Conservation (phyloP, 441 rosid genomes). For the Melastoma candidum region DNA sequence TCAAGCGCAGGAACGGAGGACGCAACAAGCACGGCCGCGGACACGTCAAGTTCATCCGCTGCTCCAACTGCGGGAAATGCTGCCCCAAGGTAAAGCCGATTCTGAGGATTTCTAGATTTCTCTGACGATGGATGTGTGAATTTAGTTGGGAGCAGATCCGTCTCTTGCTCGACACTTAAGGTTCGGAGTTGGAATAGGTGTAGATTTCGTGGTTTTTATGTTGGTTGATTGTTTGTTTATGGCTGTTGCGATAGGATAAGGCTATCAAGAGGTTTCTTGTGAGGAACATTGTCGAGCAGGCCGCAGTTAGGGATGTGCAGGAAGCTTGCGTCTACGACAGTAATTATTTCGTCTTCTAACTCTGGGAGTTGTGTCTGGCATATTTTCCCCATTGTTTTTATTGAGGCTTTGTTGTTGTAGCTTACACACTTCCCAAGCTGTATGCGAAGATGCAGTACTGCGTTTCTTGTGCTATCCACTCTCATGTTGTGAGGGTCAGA, state of each 20-base stretch:
- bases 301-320: constrained; percentile 91
- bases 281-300: constrained; percentile 95
- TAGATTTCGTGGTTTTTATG: background rate
- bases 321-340: constrained; percentile 86
- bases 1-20: constrained; percentile 93
- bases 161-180: background rate
- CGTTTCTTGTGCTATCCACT: constrained; percentile 84
- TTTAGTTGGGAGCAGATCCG: background rate
- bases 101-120: too few relatives aligned
- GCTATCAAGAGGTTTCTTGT: constrained; percentile 86
- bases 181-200: background rate
- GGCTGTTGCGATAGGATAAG: constrained; percentile 43
- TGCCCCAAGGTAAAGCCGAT: constrained; percentile 62
- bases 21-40: constrained; percentile 98
- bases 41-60: constrained; percentile 82
- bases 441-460: constrained; percentile 88
- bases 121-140: too few relatives aligned
- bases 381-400: background rate
- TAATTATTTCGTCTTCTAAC: constrained; percentile 12
- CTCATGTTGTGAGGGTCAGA: constrained; percentile 86
- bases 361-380: background rate
- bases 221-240: background rate
- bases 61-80: constrained; percentile 96
- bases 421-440: constrained; percentile 73
- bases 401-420: constrained; percentile 20